phyloP scores from a whole-genome alignment of 1,139 yeast species.

The Nadsonia starkeyi-henricii region DNA sequence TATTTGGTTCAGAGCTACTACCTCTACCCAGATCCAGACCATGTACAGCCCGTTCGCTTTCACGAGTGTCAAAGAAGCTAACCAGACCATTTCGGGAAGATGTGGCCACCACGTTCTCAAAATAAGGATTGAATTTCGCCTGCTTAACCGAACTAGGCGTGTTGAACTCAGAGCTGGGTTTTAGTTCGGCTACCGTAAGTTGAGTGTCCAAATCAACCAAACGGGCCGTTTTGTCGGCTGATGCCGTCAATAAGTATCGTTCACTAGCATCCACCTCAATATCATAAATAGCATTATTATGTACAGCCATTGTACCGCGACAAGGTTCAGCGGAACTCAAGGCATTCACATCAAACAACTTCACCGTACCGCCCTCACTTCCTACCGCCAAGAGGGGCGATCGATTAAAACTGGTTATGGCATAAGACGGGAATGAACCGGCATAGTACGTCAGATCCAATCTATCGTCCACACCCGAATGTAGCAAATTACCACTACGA shows the following conservation, averaged over 20 bases:
- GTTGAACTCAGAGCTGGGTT: neutral
- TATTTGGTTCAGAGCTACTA: too few relatives aligned
- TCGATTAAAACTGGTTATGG: neutral
- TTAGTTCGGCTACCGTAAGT: neutral
- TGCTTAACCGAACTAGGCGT: neutral
- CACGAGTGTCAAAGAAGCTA: neutral
- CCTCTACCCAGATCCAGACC: neutral
- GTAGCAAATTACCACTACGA: neutral
- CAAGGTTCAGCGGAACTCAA: neutral
- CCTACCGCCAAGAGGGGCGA: conserved; percentile 1
- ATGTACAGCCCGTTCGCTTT: neutral
- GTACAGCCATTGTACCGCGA: neutral
- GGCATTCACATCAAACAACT: neutral
- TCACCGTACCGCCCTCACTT: neutral
- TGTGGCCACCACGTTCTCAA: neutral
- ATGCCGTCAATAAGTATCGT: neutral
- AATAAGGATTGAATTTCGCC: conserved; percentile 1
- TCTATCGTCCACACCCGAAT: neutral
- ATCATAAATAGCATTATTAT: neutral
- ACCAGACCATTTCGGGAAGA: neutral
- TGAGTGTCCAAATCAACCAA: neutral
- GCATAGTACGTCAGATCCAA: neutral
- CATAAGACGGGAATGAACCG: neutral
- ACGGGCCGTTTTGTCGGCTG: neutral
- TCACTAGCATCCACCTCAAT: neutral